Base-by-base conservation (phyloP, 306 rosid genomes). In the Quercus cerris region DNA sequence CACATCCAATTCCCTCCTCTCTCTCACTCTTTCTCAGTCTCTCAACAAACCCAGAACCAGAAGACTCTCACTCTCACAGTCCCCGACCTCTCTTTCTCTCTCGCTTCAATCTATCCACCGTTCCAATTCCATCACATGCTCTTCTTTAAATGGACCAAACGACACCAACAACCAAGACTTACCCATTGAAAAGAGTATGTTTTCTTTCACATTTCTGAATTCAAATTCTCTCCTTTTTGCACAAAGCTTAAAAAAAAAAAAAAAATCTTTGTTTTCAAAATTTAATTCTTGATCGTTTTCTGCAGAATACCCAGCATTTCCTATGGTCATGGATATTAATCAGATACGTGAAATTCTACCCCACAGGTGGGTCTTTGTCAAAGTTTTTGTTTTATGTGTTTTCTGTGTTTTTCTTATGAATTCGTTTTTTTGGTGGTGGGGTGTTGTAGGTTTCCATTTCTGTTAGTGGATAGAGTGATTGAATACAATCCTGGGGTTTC, bases 381-480 rank as follows among this genome's bases (percentile, higher is more conserved):
- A 17, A 2, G 46, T 18, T 28, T 4, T 7, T 20, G 54, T 23
- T 75, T 49, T 78, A 23, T 52, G 20, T 27, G 58, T 85, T 41
- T 12, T 25, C 12, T 33, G 15, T 70, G 73, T 62, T 31, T 14
- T 13, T 25, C 2, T 51, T 49, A 22, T 41, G 33, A 62, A 61
- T 49, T 15, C 14, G 3, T 52, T 9, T 10, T 68, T 38, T 38
- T 74, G 3, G 5, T n/a, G 68, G 35, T 19, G 11, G 41, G 68
- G 28, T 78, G 41, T 52, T 79, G 84, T 69, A 95, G 99, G 90
- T 95, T 93, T 82, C 99, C 98, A 27, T 93, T 95, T 86, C 98
- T 95, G 77, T 81, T 95, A 44, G 99, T 93, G 61, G 98, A 95
- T 87, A 93, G 97, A 90, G 97, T 88, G 82, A 84, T 88, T 82